A percentile compares a stretch with the other conserved stretches of the same genome.
Evolutionary conservation across 768 basidiomycete species (phyloP).

Genomic region (Tricholoma bakamatsutake): DNA sequence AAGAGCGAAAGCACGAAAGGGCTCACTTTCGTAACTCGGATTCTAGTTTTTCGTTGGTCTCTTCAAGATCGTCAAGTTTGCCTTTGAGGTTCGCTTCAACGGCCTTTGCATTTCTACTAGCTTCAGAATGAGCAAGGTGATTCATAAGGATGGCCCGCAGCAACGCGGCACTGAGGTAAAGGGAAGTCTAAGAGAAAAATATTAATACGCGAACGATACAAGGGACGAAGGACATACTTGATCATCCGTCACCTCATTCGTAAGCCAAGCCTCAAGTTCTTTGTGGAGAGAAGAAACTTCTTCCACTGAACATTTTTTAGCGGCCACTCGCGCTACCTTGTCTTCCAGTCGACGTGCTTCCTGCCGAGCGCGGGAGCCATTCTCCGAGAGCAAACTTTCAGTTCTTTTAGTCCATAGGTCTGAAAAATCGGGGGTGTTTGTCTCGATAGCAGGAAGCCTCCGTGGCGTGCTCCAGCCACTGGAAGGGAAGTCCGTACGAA

Average conservation of each 20-base stretch:
- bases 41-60: constrained; percentile 53
- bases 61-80: constrained; percentile 62
- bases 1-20: constrained; percentile 8
- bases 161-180: constrained; percentile 71
- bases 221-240: constrained; percentile 43
- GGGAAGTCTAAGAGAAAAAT: constrained; percentile 35
- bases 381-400: constrained; percentile 43
- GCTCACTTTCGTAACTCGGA: constrained; percentile 68
- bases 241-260: constrained; percentile 54
- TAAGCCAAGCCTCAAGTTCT: constrained; percentile 75
- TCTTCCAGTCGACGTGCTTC: constrained; percentile 69
- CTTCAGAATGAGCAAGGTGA: constrained; percentile 74
- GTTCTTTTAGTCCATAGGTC: constrained; percentile 39
- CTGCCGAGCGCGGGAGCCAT: constrained; percentile 35
- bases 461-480: constrained; percentile 68
- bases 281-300: constrained; percentile 74
- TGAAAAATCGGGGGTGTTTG: constrained; percentile 37
- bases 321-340: constrained; percentile 72
- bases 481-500: constrained; percentile 71
- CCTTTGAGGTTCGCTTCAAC: constrained; percentile 56
- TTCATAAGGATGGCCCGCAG: constrained; percentile 81
- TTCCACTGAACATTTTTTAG: constrained; percentile 84
- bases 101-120: constrained; percentile 58
- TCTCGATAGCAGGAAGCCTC: constrained; percentile 44
- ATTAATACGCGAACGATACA: background rate